These are phyloP conservation scores for Albophoma yamanashiensis DNA, from an alignment of 2,329 filamentous ascomycete species.

Conservation along the genomic window DNA sequence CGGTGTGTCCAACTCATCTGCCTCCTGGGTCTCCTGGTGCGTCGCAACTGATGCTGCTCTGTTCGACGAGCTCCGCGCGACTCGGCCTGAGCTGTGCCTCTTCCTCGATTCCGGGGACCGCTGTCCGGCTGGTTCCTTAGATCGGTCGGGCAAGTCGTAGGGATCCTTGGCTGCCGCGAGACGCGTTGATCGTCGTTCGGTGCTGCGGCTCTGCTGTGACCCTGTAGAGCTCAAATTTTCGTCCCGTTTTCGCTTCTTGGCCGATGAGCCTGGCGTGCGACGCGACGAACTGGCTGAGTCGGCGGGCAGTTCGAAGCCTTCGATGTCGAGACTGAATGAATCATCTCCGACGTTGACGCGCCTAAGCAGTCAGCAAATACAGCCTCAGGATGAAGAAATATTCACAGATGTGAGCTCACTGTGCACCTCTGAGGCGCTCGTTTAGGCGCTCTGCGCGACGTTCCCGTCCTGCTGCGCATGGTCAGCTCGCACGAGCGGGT, in stretches of 20 bases:
- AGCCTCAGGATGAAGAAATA: background rate
- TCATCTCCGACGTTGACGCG: constrained; percentile 48
- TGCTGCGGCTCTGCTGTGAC: constrained; percentile 2
- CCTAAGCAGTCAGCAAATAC: constrained; percentile 16
- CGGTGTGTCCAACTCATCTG: constrained; percentile 12
- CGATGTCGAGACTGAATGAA: constrained; percentile 45
- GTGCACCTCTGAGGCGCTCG: constrained; percentile 53
- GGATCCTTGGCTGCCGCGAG: constrained; percentile 10
- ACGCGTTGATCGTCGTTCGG: constrained; percentile 9
- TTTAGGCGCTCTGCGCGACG: constrained; percentile 52
- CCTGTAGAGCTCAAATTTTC: constrained; percentile 8
- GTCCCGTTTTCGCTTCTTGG: constrained; percentile 31
- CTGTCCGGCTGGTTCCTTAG: constrained; percentile 15
- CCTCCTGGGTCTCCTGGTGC: constrained; percentile 3
- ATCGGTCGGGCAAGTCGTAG: constrained; percentile 18
- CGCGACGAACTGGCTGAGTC: constrained; percentile 18
- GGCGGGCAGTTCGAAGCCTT: constrained; percentile 23
- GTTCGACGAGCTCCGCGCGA: background rate
- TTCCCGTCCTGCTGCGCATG: constrained; percentile 21
- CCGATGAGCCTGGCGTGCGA: constrained; percentile 34
- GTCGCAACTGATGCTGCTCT: constrained; percentile 1
- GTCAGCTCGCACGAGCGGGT: background rate
- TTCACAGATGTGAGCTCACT: constrained; percentile 30
- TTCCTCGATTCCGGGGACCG: background rate
- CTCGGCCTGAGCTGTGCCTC: background rate